Base-by-base conservation (phyloP, 140 eudicot genomes). In the Anethum foeniculum region DNA sequence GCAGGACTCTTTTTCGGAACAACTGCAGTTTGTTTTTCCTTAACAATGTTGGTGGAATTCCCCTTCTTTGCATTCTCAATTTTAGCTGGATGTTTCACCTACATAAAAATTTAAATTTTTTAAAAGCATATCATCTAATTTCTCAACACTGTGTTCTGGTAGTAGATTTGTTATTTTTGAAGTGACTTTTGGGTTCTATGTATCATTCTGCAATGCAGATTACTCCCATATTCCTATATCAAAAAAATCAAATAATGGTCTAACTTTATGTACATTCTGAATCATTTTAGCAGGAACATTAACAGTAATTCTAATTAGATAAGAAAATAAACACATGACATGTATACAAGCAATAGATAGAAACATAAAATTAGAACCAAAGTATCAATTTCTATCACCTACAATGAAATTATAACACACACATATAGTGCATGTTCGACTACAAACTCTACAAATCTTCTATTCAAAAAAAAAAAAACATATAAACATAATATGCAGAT, bases 31-130 rank as follows among this genome's bases (percentile, higher is more conserved):
- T 87, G 87, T 43, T 92, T 92, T 3, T 84, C 83, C 80, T 72
- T 87, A 30, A 54, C 83, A 28, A 64, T 43, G 79, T 68, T 69
- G n/a, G 86, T 36, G 11, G 90, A 71, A 79, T 81, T 27, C 60
- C 86, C 92, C 91, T 92, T 94, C 86, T 94, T 91, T 10, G 89
- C 32, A 76, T 85, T 85, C 71, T 81, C 82, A 54, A 82, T 65
- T 80, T 89, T 93, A 10, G 90, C 52, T 15, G 90, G 78, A 77
- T 85, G 84, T 38, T 90, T 96, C 77, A 86, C 89, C 90, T 84
- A 82, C 82, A 85, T 65, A 79, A 28, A 23, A 51, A 38, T 41
- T 32, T 38, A 73, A 41, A 47, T 0, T 47, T 47, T 0, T 47
- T 13, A 47, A 47, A 14, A 12, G 6, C 28, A 12, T 54, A 54